Base-by-base conservation (phyloP, 2,329 filamentous ascomycete species). In the Neocucurbitaria cava region DNA sequence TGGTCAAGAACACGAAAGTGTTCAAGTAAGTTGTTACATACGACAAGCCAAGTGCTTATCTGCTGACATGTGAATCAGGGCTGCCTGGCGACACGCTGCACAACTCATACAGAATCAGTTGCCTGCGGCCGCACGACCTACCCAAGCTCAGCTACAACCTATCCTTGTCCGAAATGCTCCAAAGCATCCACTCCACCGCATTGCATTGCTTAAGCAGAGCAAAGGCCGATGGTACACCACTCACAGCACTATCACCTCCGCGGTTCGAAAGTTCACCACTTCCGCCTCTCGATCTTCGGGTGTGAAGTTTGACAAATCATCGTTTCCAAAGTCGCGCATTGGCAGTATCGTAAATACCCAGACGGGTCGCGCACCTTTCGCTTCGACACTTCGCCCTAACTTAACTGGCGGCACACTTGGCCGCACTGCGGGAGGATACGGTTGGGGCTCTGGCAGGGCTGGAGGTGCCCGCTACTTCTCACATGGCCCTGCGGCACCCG, bases 341-440 rank as follows among this genome's bases (percentile, higher is more conserved):
- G 81, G 81, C 21, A 76, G 79, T 17, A 82, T 83, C 18, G 79
- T 89, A 51, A 82, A 81, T 28, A 85, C 87, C 57, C 84, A 90
- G 54, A 87, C 91, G 15, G 87, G 87, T 24, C 87, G 90, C 46
- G 88, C 92, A 26, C 94, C 94, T 0, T 98, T 98, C 74, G 90
- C 92, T 3, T 92, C 88, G 46, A 89, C 93, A 1, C 85, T 99
- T 31, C 89, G 95, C 31, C 95, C 95, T 2, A 98, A 96, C 71
- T 80, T 98, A 61, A 97, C 93, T 0, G 94, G 92, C 43, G 93
- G 94, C 38, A 88, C 91, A 21, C 79, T 97, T 40, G 88, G 91
- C 30, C 87, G 94, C 52, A 91, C 91, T 35, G 91, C 93, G 7
- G 92, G 94, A 62, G 95, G 95, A n/a, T 99, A 99, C 73, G 83